These are phyloP conservation scores for Gymnopilus junonius DNA, from an alignment of 768 basidiomycete species.

Conservation along the genomic window DNA sequence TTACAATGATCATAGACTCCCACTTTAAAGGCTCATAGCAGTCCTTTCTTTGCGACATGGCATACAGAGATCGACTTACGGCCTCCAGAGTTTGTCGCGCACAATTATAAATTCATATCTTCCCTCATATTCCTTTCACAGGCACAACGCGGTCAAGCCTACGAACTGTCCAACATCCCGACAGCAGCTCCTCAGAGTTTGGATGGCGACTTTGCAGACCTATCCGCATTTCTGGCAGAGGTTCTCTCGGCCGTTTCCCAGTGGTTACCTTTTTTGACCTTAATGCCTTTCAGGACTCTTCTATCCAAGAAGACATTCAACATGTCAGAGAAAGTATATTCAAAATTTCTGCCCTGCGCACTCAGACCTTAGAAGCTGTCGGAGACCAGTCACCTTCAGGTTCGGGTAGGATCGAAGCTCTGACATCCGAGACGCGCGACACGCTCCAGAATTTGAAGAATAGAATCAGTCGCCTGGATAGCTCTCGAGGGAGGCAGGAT, in stretches of 20 bases:
- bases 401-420: slow-evolving; percentile 51
- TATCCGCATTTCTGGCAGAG: slow-evolving; percentile 40
- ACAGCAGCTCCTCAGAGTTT: slow-evolving; percentile 19
- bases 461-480: slow-evolving; percentile 61
- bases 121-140: slow-evolving; percentile 16
- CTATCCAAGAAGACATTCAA: slow-evolving; percentile 45
- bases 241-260: slow-evolving; percentile 19
- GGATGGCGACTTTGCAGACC: slow-evolving; percentile 22
- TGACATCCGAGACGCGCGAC: slow-evolving; percentile 62
- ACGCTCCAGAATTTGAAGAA: slow-evolving; percentile 61
- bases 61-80: slow-evolving; percentile 44
- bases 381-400: slow-evolving; percentile 33
- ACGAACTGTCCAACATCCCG: slow-evolving; percentile 36
- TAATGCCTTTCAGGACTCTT: slow-evolving; percentile 35
- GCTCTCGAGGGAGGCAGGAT: slow-evolving; percentile 32
- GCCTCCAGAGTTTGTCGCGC: slow-evolving; percentile 36
- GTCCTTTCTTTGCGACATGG: slow-evolving; percentile 17
- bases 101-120: neutral
- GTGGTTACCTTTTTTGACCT: neutral
- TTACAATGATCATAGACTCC: neutral
- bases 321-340: slow-evolving; percentile 41
- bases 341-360: slow-evolving; percentile 41
- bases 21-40: neutral
- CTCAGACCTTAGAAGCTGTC: slow-evolving; percentile 41
- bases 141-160: slow-evolving; percentile 38